Evolutionary conservation across 2,329 filamentous ascomycete genomes (phyloP), one percentile per base, ranked within the genome.

Genomic region (Colletotrichum echinochloae): DNA sequence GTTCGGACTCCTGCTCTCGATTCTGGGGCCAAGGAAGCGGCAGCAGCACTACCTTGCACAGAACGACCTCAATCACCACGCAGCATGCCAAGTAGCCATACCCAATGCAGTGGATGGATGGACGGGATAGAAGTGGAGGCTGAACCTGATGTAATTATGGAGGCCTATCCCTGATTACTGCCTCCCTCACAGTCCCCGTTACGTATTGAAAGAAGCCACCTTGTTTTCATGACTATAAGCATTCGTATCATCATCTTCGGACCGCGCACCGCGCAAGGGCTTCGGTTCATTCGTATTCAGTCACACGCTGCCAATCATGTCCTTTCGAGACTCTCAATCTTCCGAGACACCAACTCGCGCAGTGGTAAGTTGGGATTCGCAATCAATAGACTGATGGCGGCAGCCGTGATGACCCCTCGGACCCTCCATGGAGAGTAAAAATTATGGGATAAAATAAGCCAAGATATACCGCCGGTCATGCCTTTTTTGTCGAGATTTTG

Each of bases 101-200:
- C 49, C 67, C 63, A 67, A 61, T 61, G 51, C 56, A 44, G 26
- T 62, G 63, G 67, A 56, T 61, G 67, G 67, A 51, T 9, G 48
- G 44, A 70, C 63, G 67, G 67, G 56, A 61, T 41, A 56, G 49
- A 61, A 61, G 67, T 70, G 67, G 67, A 70, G 67, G 63, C 63
- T 70, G 56, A 67, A 66, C 41, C 60, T 37, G 28, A 62, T 23
- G 37, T 37, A n/a, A n/a, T n/a, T n/a, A 44, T 44, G 46, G 60
- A 48, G 60, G 26, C 60, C 44, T 62, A 20, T 54, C 49, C 60
- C 35, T 44, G 48, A 12, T 60, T 48, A 28, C 39, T 60, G 20
- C 23, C 46, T 26, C 14, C 12, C 26, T 51, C 5, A 20, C 26
- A 28, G 26, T 51, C 4, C 11, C 23, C 23, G 23, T 49, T 49